Evolutionary conservation across 257 asterid genomes (phyloP), one percentile per base, ranked within the genome.

Genomic region (Solanum corneliomulleri): DNA sequence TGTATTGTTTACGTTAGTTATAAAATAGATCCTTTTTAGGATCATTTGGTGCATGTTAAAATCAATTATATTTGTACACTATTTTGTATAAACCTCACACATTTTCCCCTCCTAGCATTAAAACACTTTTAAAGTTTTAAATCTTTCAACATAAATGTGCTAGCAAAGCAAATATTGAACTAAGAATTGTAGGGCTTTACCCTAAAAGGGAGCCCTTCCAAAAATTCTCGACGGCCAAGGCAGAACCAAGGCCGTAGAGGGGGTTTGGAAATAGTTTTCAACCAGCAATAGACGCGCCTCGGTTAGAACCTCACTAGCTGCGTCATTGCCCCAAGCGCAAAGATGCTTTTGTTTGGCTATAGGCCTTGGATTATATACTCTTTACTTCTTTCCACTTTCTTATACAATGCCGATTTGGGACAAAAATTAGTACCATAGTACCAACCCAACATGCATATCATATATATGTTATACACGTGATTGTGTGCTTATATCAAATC

Each of bases 51-150:
- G n/a, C 62, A 2, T 52, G 10, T 6, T 16, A 16, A 52, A 18
- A 52, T 6, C 9, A 49, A 49, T 49, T 49, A 52, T 52, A 52
- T 52, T 52, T 52, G 62, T 18, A 52, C 62, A 52, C 62, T 52
- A 16, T 52, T 16, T 16, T 52, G 10, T 2, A 52, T 16, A 16
- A 52, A 16, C 4, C 4, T 64, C 39, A 69, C 9, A 14, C 76
- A 13, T 15, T 13, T 69, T 69, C 6, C 23, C 39, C 75, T 16
- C 23, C n/a, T 16, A 52, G 23, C 10, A 52, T 52, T 52, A 18
- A 6, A 16, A 52, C n/a, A 16, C 4, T 0, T 18, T 2, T 23
- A 52, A 1, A 9, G 1, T 52, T 52, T 20, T 0, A 20, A 1
- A 2, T 13, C 12, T 42, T 52, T 16, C n/a, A 16, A 52, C 21